Percentiles rank a stretch among this genome's conserved stretches.
Conservation (phyloP, 495 filamentous ascomycete species). For the Neurospora sp. region DNA sequence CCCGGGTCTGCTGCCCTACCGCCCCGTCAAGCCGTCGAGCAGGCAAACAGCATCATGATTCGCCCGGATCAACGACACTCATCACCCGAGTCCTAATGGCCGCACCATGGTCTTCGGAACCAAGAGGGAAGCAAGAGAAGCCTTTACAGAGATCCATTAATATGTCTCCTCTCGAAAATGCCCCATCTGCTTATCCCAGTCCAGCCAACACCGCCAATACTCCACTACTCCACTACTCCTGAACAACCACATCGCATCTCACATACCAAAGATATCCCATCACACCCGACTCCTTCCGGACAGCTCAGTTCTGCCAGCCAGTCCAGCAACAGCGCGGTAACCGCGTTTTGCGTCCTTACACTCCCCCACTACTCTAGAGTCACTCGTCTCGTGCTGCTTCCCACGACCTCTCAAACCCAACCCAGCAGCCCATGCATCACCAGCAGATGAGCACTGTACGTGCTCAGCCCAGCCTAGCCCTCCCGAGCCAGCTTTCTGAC, state of each 20-base stretch:
- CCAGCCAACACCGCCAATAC: not conserved
- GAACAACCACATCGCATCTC: not conserved
- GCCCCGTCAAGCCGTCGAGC: not conserved
- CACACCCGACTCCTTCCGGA: not conserved
- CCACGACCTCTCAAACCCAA: not conserved
- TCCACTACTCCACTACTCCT: not conserved
- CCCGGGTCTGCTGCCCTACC: not conserved
- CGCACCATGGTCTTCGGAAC: not conserved
- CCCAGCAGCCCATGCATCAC: not conserved
- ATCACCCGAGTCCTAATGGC: not conserved
- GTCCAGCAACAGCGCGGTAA: not conserved
- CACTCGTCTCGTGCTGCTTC: not conserved
- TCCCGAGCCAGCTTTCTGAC: not conserved
- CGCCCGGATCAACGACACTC: not conserved
- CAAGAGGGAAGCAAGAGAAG: not conserved
- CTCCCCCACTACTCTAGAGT: no score
- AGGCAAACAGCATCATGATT: not conserved
- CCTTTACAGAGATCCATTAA: not conserved
- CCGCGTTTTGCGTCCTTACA: not conserved
- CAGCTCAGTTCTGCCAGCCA: not conserved
- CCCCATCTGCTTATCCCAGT: not conserved
- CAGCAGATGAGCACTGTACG: not conserved
- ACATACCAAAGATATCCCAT: not conserved
- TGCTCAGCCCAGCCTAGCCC: not conserved
- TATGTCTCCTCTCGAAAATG: not conserved